A percentile compares a stretch with the other conserved stretches of the same genome.
Conservation (phyloP, 257 asterid species). For the Scutellaria minor region DNA sequence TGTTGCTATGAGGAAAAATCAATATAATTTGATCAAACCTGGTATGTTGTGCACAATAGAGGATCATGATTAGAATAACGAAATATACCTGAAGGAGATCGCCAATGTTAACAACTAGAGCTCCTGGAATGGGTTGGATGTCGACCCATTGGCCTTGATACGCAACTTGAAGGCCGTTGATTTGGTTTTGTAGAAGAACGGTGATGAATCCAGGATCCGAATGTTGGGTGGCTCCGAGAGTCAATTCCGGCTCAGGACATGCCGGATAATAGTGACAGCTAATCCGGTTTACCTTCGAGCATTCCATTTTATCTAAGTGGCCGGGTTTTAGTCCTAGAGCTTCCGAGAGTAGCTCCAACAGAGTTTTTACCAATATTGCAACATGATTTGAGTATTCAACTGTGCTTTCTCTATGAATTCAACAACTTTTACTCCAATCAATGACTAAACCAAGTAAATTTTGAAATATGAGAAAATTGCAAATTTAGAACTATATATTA, state of each 20-base stretch:
- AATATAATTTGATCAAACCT: too few relatives aligned
- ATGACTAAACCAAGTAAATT: too few relatives aligned
- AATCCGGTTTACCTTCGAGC: slow-evolving; percentile 35
- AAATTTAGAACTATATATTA: too few relatives aligned
- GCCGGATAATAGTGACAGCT: slow-evolving; percentile 46
- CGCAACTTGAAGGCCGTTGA: slow-evolving; percentile 42
- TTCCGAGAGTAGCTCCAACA: slow-evolving; percentile 26
- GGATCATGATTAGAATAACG: too few relatives aligned
- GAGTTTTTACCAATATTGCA: not conserved
- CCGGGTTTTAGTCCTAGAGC: slow-evolving; percentile 33
- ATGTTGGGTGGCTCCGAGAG: slow-evolving; percentile 42
- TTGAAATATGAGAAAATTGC: too few relatives aligned
- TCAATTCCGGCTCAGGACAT: slow-evolving; percentile 49
- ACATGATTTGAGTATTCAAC: slow-evolving; percentile 34
- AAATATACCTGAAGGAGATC: slow-evolving; percentile 46
- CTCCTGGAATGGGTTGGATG: slow-evolving; percentile 36
- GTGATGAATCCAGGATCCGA: slow-evolving; percentile 47
- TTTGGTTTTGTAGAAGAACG: slow-evolving; percentile 42
- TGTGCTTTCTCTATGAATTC: slow-evolving; percentile 25
- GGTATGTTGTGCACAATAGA: too few relatives aligned
- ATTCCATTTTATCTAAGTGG: slow-evolving; percentile 38
- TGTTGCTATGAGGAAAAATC: too few relatives aligned
- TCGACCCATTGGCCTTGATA: slow-evolving; percentile 42
- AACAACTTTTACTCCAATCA: too few relatives aligned
- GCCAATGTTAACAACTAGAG: slow-evolving; percentile 43